Percentiles rank a stretch among this genome's conserved stretches.
Evolutionary conservation across 2,329 filamentous ascomycete species (phyloP).

Genomic region (Fusarium napiforme): DNA sequence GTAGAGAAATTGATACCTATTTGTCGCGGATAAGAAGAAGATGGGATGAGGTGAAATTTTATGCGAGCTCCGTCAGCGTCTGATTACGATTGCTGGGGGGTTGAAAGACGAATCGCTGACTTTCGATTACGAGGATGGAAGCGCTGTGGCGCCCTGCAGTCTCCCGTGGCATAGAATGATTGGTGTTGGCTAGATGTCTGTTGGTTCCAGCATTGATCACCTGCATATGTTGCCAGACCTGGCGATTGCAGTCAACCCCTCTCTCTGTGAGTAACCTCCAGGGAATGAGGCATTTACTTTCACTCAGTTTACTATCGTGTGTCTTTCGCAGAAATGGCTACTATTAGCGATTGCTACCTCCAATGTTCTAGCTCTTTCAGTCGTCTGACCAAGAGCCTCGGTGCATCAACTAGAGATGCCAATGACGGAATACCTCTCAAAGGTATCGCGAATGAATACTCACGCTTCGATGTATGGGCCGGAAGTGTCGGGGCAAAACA

Average conservation of each 20-base stretch:
- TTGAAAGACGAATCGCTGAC: background rate
- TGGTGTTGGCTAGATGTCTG: background rate
- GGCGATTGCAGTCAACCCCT: background rate
- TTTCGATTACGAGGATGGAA: background rate
- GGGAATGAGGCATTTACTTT: background rate
- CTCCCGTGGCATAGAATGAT: background rate
- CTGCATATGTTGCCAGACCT: background rate
- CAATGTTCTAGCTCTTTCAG: background rate
- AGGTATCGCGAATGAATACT: background rate
- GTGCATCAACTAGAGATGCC: rapidly evolving
- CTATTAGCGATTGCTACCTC: background rate
- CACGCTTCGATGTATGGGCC: background rate
- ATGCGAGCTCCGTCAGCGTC: background rate
- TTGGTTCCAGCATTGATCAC: background rate
- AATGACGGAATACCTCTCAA: background rate
- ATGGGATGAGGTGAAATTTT: background rate
- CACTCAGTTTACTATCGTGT: background rate
- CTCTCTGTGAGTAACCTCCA: background rate
- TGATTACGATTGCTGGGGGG: background rate
- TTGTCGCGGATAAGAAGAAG: background rate
- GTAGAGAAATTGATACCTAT: background rate
- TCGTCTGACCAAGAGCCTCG: background rate
- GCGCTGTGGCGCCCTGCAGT: background rate
- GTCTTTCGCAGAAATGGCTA: background rate
- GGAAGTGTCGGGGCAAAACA: background rate